Evolutionary conservation across 108 stramenopile species (phyloP).

Genomic region (Aureococcus anophagefferens): DNA sequence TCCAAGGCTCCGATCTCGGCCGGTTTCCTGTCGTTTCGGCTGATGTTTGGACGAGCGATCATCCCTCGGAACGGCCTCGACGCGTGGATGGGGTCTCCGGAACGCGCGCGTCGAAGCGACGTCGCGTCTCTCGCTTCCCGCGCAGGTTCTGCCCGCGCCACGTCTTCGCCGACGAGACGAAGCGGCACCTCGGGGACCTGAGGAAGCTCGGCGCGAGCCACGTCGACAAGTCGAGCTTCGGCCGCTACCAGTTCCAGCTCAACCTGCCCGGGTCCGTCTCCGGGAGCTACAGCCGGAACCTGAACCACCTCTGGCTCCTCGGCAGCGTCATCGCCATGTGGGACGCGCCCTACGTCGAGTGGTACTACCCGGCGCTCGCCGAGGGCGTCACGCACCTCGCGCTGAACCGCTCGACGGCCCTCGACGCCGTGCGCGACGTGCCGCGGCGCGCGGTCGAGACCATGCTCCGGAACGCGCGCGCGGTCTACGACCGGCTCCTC

Average conservation of each 20-base stretch:
- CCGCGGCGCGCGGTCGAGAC: background rate
- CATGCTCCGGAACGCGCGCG: background rate
- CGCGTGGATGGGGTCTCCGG: no score
- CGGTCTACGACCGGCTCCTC: background rate
- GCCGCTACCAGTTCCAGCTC: background rate
- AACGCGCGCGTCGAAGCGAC: no score
- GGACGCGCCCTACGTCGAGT: background rate
- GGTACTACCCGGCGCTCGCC: background rate
- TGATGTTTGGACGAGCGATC: no score
- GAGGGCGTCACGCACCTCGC: background rate
- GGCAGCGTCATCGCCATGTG: background rate
- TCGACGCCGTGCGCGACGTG: no score
- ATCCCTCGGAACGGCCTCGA: no score
- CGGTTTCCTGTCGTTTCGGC: no score
- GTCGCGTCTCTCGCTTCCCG: no score
- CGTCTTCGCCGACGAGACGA: no score
- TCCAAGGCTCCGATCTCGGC: no score
- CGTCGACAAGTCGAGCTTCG: background rate
- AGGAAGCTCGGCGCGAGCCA: background rate
- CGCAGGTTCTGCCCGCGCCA: background rate
- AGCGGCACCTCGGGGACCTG: no score
- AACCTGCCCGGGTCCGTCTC: background rate
- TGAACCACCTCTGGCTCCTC: background rate
- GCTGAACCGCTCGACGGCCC: no score
- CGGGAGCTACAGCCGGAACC: background rate